Percentiles rank a stretch among this genome's conserved stretches.
Evolutionary conservation across 2,329 filamentous ascomycete genomes (phyloP).

Genomic region (Botryosphaeria dothidea): DNA sequence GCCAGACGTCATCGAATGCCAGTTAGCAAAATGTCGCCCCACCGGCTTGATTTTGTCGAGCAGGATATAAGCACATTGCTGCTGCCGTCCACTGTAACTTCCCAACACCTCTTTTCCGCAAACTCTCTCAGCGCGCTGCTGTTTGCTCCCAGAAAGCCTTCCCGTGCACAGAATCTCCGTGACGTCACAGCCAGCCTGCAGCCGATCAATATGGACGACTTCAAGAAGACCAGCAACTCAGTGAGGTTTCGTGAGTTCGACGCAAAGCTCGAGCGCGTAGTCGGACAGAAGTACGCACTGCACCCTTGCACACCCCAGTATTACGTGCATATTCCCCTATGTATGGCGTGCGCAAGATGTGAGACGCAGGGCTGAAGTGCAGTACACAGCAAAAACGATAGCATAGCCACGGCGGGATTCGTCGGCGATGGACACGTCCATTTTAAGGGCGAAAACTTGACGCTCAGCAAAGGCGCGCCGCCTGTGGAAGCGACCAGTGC

Average conservation of each 20-base stretch:
- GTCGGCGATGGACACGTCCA: constrained; percentile 10
- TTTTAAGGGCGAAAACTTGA: constrained; percentile 3
- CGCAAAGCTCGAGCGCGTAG: neutral
- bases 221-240: neutral
- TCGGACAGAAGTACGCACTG: neutral
- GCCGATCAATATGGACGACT: neutral
- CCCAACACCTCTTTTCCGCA: neutral
- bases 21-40: neutral
- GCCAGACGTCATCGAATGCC: constrained; percentile 9
- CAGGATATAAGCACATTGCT: constrained; percentile 1
- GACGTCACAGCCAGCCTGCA: neutral
- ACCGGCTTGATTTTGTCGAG: neutral
- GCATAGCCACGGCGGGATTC: neutral
- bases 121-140: neutral
- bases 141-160: no score
- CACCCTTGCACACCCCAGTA: neutral
- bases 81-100: neutral
- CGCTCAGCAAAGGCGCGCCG: neutral
- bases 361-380: neutral
- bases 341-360: neutral
- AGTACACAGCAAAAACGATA: neutral
- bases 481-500: neutral
- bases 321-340: neutral
- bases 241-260: neutral
- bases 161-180: neutral